Evolutionary conservation across 176 grass and related monocot species (phyloP).

Genomic region (Rhipidocladum racemiflorum): DNA sequence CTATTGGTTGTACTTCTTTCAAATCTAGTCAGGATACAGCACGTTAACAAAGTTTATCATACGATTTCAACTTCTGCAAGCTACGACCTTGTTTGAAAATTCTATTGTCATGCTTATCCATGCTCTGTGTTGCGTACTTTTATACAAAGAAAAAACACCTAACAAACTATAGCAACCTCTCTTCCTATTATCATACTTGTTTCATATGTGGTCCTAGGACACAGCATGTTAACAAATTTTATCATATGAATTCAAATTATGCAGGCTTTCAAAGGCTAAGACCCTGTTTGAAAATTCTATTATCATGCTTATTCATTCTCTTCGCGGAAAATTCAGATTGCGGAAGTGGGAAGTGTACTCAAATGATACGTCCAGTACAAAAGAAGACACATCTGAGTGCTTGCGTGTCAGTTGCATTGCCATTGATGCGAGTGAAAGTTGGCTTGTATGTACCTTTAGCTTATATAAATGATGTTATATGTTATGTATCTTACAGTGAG

Average conservation of each 20-base stretch:
- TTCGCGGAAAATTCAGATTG: constrained; percentile 58
- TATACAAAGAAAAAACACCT: neutral
- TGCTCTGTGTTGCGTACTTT: neutral
- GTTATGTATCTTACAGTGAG: no score
- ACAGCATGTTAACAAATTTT: neutral
- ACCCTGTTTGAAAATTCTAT: neutral
- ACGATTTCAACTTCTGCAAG: neutral
- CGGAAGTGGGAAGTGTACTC: constrained; percentile 68
- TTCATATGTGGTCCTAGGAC: neutral
- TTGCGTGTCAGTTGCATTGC: constrained; percentile 79
- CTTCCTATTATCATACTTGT: neutral
- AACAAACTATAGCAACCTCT: constrained; percentile 3
- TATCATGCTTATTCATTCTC: constrained; percentile 11
- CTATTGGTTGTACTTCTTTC: neutral
- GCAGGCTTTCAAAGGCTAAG: neutral
- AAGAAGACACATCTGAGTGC: constrained; percentile 47
- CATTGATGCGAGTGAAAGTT: constrained; percentile 85
- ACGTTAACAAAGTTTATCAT: neutral
- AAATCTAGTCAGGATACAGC: neutral
- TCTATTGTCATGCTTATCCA: neutral
- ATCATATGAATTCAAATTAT: neutral
- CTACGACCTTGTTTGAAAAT: neutral
- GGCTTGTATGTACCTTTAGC: constrained; percentile 61
- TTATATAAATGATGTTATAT: constrained; percentile 1
- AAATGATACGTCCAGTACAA: constrained; percentile 60